Conservation (phyloP, 1,284 basidiomycete species). For the Trichosporon inkin region DNA sequence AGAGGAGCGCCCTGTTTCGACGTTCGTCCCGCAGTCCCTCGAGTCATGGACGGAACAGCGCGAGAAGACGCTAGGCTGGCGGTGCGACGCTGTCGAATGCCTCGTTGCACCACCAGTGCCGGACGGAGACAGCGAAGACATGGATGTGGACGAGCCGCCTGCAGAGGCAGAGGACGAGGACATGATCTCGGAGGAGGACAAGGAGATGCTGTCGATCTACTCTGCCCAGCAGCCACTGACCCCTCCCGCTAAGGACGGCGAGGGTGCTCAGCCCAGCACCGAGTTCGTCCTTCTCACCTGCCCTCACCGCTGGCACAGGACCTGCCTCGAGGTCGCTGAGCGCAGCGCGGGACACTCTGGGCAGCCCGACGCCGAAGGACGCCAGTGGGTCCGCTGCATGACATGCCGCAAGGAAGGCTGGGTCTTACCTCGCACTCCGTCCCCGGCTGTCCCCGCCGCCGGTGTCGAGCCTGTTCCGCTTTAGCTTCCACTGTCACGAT, state of each 20-base stretch:
- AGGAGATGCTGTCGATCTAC: conserved; percentile 38
- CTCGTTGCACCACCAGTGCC: conserved; percentile 26
- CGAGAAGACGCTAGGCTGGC: conserved; percentile 43
- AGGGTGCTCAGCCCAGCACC: neutral
- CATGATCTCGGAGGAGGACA: conserved; percentile 14
- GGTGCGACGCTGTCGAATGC: conserved; percentile 43
- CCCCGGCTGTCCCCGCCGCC: neutral
- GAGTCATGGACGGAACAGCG: conserved; percentile 37
- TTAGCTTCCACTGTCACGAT: no score
- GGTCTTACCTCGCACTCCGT: conserved; percentile 22
- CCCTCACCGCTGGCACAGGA: conserved; percentile 39
- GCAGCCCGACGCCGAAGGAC: conserved; percentile 19
- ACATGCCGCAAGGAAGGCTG: conserved; percentile 44
- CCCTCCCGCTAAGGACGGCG: neutral
- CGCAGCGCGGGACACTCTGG: conserved; percentile 27
- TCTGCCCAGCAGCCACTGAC: conserved; percentile 26
- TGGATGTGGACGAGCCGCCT: conserved; percentile 18
- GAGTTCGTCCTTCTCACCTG: conserved; percentile 34
- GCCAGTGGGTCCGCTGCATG: conserved; percentile 38
- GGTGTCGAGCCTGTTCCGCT: no score
- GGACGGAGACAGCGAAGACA: conserved; percentile 22
- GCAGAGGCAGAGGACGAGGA: conserved; percentile 15
- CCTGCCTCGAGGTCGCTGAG: conserved; percentile 36
- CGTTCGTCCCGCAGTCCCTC: conserved; percentile 28
- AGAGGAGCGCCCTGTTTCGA: neutral